Evolutionary conservation across 257 asterid genomes (phyloP).

Genomic region (Solanum bulbocastanum): DNA sequence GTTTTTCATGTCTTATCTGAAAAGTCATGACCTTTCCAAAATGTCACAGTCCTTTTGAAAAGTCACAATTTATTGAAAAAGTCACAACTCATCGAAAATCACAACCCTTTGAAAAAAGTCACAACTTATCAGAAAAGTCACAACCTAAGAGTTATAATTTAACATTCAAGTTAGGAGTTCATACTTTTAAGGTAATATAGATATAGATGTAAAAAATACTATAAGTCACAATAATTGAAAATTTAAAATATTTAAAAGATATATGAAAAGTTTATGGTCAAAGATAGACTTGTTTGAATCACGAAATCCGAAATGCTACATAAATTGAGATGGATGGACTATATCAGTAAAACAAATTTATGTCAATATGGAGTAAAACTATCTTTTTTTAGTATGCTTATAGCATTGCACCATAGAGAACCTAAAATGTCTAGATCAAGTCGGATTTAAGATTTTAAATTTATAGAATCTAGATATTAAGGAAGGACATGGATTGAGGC

Average conservation of each 20-base stretch:
- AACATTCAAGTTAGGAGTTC: neutral
- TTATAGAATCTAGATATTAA: neutral
- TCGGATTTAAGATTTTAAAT: neutral
- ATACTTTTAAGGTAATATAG: neutral
- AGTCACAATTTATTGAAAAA: neutral
- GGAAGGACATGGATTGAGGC: neutral
- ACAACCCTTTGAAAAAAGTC: too few species aligned
- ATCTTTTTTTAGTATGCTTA: neutral
- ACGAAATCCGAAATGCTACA: neutral
- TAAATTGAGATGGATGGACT: neutral
- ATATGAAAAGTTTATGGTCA: too few species aligned
- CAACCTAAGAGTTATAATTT: neutral
- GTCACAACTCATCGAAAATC: neutral
- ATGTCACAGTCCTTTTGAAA: neutral
- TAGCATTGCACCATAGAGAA: neutral
- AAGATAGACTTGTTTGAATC: neutral
- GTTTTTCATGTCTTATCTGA: neutral
- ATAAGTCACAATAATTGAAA: neutral
- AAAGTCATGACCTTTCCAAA: neutral
- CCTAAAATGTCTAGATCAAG: neutral
- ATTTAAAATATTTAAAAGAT: too few species aligned
- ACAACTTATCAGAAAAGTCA: too few species aligned
- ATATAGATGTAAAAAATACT: too few species aligned
- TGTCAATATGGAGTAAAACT: neutral
- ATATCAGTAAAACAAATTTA: neutral